phyloP scores from a whole-genome alignment of 495 filamentous ascomycete species.

The Lindgomyces ingoldianus region DNA sequence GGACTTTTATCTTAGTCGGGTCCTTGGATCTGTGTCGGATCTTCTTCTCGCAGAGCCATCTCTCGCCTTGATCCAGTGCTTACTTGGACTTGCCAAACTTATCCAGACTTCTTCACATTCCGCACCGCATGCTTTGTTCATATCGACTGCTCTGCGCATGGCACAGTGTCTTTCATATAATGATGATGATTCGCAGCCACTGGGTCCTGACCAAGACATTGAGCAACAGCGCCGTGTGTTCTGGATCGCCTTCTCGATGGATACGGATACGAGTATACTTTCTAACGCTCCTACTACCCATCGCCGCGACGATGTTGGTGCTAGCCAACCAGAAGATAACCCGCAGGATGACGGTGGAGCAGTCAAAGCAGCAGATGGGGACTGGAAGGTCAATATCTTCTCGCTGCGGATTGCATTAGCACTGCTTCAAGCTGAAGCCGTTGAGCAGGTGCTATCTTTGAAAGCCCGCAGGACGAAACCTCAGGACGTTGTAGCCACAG shows the following conservation, averaged over 20 bases:
- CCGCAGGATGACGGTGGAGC: slow-evolving; percentile 3
- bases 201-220: slow-evolving; percentile 3
- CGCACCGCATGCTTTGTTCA: slow-evolving; percentile 7
- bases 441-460: slow-evolving; percentile 20
- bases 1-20: slow-evolving; percentile 16
- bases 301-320: slow-evolving; percentile 12
- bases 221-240: slow-evolving; percentile 28
- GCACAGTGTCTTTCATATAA: slow-evolving; percentile 22
- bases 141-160: slow-evolving; percentile 23
- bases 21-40: not conserved
- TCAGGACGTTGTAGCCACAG: not conserved
- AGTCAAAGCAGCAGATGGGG: slow-evolving; percentile 21
- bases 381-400: slow-evolving; percentile 26
- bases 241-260: slow-evolving; percentile 24
- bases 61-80: slow-evolving; percentile 17
- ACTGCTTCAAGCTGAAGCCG: slow-evolving; percentile 19
- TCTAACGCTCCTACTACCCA: slow-evolving; percentile 1
- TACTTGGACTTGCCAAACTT: slow-evolving; percentile 16
- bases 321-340: slow-evolving; percentile 3
- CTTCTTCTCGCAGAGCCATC: slow-evolving; percentile 14
- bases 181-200: slow-evolving; percentile 2
- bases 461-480: not conserved
- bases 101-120: slow-evolving; percentile 15
- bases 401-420: not conserved
- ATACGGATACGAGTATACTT: slow-evolving; percentile 13